A percentile compares a stretch with the other conserved stretches of the same genome.
Evolutionary conservation across 257 asterid species (phyloP).

Genomic region (Solanum chilense): DNA sequence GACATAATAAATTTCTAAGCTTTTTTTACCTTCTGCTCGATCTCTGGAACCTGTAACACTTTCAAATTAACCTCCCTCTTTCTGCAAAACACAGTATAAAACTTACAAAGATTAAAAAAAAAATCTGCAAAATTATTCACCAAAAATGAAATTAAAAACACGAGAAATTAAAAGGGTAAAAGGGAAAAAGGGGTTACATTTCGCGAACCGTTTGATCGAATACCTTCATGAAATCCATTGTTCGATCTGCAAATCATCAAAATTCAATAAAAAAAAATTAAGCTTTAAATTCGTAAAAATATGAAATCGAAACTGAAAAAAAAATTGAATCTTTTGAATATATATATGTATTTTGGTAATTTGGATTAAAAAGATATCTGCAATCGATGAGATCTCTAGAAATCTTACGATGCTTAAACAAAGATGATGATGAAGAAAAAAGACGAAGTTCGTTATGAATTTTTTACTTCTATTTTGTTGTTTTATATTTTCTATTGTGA

Average conservation of each 20-base stretch:
- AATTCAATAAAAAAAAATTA: neutral
- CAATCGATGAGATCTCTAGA: neutral
- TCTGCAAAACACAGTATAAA: slow-evolving; percentile 27
- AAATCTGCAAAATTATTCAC: neutral
- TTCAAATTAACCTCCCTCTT: slow-evolving; percentile 97
- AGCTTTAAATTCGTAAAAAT: neutral
- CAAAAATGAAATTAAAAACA: neutral
- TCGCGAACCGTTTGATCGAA: slow-evolving; percentile 96
- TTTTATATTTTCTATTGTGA: neutral
- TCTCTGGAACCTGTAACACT: slow-evolving; percentile 95
- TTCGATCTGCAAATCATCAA: slow-evolving; percentile 35
- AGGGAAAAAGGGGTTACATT: slow-evolving; percentile 33
- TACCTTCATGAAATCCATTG: slow-evolving; percentile 91
- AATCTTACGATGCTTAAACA: neutral
- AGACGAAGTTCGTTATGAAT: neutral
- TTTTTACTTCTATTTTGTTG: neutral
- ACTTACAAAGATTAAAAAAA: neutral
- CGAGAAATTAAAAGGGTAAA: neutral
- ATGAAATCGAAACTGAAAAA: neutral
- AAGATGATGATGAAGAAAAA: neutral
- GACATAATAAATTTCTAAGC: neutral
- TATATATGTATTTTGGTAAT: neutral
- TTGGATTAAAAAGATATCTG: neutral
- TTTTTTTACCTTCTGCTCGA: slow-evolving; percentile 71
- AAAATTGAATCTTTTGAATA: neutral